Conservation (phyloP, 805 yeast genomes). For the Candida germanica region DNA sequence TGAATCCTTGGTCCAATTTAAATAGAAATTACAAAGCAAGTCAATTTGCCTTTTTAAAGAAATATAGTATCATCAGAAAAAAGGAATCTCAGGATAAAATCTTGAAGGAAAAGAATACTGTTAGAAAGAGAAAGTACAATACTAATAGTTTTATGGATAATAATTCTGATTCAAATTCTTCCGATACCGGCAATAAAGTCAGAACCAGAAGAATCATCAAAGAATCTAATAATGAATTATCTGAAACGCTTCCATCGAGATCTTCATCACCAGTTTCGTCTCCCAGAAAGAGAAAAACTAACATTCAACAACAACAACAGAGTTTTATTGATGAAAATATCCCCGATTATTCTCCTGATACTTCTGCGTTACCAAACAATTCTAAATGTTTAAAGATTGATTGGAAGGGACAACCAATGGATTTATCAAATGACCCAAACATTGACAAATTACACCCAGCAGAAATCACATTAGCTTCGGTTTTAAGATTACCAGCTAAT, state of each 20-base stretch:
- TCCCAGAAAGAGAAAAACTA: conserved; percentile 41
- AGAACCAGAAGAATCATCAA: conserved; percentile 58
- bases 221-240: conserved; percentile 10
- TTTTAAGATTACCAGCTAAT: conserved; percentile 83
- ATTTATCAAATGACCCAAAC: conserved; percentile 74
- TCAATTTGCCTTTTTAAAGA: conserved; percentile 52
- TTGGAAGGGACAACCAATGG: conserved; percentile 99
- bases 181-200: conserved; percentile 42
- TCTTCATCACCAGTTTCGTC: conserved; percentile 14
- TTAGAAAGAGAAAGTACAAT: conserved; percentile 15
- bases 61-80: conserved; percentile 38
- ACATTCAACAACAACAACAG: conserved; percentile 32
- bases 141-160: conserved; percentile 13
- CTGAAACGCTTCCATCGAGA: conserved; percentile 10
- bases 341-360: conserved; percentile 81
- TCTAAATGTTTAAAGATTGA: conserved; percentile 78
- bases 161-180: conserved; percentile 26
- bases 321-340: conserved; percentile 64
- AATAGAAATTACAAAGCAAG: conserved; percentile 44
- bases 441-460: conserved; percentile 80
- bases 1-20: conserved; percentile 51
- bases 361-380: conserved; percentile 60
- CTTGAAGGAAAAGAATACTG: conserved; percentile 19
- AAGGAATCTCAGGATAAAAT: conserved; percentile 14
- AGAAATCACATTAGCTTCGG: conserved; percentile 80